Base-by-base conservation (phyloP, 345 rosid species). In the Reutealis trisperma region DNA sequence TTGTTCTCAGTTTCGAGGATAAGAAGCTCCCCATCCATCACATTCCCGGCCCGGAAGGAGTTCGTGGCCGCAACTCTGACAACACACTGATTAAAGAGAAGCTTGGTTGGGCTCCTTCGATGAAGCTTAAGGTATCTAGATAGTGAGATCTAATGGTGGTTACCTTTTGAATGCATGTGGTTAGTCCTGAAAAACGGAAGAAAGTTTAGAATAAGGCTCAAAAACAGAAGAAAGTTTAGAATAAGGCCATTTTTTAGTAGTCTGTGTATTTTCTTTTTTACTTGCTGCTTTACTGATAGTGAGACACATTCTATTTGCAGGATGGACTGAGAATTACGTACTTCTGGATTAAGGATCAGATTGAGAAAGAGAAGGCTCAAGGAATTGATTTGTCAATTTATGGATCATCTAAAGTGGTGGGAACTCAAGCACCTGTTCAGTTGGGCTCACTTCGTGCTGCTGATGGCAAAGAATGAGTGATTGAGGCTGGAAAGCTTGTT, bases 41-140 rank as follows among this genome's bases (percentile, higher is more conserved):
- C 88, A 94, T 94, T 74, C 99, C 99, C 44, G 98, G 99, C 4
- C 99, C 99, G 1, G 99, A 92, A 84, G 99, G 99, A 63, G 98
- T 96, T 24, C 98, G 99, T 72, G 99, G 99, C 6, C 94, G 99
- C 54, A 94, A 94, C 89, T 96, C 98, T 11, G 98, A 96, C 89
- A 96, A 96, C 88, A 91, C 90, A 21, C 86, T 96, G 83, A 96
- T 96, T 63, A 96, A 89, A 81, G 98, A 96, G 87, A 96, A 91
- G 86, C 99, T 96, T 60, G 99, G 98, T 44, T 96, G 99, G 99
- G 95, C 98, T 75, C 99, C 99, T 70, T 83, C 93, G 15, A 96
- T 96, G 99, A 94, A 71, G 86, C 76, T 96, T 88, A 92, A 89
- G 98, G 98, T 93, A 90, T 75, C 58, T 24, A 25, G 52, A 12